phyloP scores from a whole-genome alignment of 345 rosid genomes.

The Triadica sebifera region DNA sequence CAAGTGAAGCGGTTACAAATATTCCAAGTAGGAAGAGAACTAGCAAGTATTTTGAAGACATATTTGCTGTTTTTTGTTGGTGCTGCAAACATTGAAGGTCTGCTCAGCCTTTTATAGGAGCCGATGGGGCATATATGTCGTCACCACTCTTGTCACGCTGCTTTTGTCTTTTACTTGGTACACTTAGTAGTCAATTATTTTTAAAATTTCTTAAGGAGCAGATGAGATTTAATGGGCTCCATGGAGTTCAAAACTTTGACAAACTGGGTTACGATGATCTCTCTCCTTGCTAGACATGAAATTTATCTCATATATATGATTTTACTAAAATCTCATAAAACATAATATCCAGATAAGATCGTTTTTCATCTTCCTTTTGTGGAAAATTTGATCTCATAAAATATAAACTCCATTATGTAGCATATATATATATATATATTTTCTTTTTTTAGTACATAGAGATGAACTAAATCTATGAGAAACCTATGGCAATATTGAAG shows the following conservation, averaged over 20 bases:
- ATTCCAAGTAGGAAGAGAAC: conserved; percentile 10
- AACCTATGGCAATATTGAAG: too few species aligned
- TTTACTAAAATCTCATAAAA: too few species aligned
- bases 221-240: background rate
- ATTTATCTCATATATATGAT: too few species aligned
- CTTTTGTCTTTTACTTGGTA: background rate
- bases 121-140: background rate
- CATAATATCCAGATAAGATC: too few species aligned
- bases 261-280: background rate
- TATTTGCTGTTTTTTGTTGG: background rate
- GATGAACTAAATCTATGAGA: too few species aligned
- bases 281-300: background rate
- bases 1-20: conserved; percentile 5
- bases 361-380: too few species aligned
- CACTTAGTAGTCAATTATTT: background rate
- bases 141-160: background rate
- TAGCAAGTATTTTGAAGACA: conserved; percentile 12
- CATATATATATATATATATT: too few species aligned
- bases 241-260: background rate
- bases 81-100: background rate
- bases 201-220: too few species aligned
- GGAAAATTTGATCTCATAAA: too few species aligned
- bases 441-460: background rate
- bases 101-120: background rate
- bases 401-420: too few species aligned